A percentile compares a stretch with the other conserved stretches of the same genome.
Evolutionary conservation across 2,329 filamentous ascomycete genomes (phyloP).

Genomic region (Talaromyces pinophilus): DNA sequence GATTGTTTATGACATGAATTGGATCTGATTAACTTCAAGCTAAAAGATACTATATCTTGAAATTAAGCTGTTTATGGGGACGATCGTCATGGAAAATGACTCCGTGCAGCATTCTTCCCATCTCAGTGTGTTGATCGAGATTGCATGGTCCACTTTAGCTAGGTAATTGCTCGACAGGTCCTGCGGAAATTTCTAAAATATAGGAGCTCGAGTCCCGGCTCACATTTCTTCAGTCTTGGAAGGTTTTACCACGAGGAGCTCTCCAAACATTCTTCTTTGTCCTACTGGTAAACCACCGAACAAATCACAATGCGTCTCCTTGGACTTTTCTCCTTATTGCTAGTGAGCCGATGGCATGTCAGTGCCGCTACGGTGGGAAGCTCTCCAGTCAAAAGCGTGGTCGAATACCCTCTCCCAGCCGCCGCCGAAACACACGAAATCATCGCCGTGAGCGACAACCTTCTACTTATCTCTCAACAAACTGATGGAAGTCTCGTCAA

Average conservation of each 20-base stretch:
- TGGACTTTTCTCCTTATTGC: not conserved
- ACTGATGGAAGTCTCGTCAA: conserved; percentile 13
- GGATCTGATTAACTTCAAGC: not conserved
- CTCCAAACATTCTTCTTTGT: not conserved
- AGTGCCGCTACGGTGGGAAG: not conserved
- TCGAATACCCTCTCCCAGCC: conserved; percentile 14
- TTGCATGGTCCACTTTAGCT: not conserved
- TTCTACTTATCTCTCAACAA: conserved; percentile 8
- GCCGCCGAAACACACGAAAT: conserved; percentile 16
- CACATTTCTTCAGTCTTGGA: not conserved
- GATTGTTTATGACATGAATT: not conserved
- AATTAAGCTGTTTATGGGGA: not conserved
- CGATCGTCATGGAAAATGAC: not conserved
- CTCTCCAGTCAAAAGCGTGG: conserved; percentile 9
- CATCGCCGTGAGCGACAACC: conserved; percentile 8
- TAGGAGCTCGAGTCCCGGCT: not conserved
- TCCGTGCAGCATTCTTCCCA: not conserved
- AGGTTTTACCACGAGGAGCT: not conserved
- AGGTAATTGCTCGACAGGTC: not conserved
- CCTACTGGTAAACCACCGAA: not conserved
- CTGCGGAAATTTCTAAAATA: not conserved
- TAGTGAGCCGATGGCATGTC: not conserved
- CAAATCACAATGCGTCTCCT: not conserved
- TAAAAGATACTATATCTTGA: not conserved
- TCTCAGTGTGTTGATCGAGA: not conserved